Evolutionary conservation across 2,329 filamentous ascomycete species (phyloP).

Genomic region (Elsinoe australis): DNA sequence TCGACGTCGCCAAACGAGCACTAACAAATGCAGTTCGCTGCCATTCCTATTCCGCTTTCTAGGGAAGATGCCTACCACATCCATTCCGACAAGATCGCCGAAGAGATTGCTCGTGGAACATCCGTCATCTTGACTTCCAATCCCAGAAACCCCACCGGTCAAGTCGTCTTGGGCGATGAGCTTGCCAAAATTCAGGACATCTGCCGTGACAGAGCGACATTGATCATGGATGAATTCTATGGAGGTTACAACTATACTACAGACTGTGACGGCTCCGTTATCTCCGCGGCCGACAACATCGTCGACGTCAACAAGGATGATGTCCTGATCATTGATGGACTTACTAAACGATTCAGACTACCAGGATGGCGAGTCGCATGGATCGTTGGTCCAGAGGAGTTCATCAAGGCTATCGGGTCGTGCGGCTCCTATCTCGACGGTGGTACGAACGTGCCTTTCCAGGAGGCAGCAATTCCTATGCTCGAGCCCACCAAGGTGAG

Average conservation of each 20-base stretch:
- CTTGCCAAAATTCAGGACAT: constrained; percentile 87
- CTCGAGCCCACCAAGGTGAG: constrained; percentile 76
- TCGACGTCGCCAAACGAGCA: background rate
- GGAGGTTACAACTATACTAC: constrained; percentile 87
- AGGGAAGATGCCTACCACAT: constrained; percentile 88
- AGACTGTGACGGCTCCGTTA: constrained; percentile 81
- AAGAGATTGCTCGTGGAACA: constrained; percentile 42
- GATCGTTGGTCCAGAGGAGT: constrained; percentile 93
- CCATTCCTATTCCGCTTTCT: constrained; percentile 75
- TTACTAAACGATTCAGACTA: constrained; percentile 93
- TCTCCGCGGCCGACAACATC: constrained; percentile 83
- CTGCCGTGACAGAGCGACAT: constrained; percentile 78
- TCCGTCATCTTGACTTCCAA: constrained; percentile 87
- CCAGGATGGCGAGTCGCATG: constrained; percentile 95
- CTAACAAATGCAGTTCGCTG: constrained; percentile 56
- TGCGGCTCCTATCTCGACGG: constrained; percentile 93
- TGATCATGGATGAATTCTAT: constrained; percentile 97
- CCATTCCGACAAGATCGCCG: constrained; percentile 83
- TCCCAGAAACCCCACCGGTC: constrained; percentile 87
- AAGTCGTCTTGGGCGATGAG: constrained; percentile 77
- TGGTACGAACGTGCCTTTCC: constrained; percentile 89
- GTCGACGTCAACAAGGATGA: constrained; percentile 76
- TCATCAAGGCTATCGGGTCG: constrained; percentile 84
- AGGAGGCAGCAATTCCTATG: constrained; percentile 87
- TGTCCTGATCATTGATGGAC: constrained; percentile 87